Evolutionary conservation across 1,284 basidiomycete genomes (phyloP).

Genomic region (Cutaneotrichosporon sp.): DNA sequence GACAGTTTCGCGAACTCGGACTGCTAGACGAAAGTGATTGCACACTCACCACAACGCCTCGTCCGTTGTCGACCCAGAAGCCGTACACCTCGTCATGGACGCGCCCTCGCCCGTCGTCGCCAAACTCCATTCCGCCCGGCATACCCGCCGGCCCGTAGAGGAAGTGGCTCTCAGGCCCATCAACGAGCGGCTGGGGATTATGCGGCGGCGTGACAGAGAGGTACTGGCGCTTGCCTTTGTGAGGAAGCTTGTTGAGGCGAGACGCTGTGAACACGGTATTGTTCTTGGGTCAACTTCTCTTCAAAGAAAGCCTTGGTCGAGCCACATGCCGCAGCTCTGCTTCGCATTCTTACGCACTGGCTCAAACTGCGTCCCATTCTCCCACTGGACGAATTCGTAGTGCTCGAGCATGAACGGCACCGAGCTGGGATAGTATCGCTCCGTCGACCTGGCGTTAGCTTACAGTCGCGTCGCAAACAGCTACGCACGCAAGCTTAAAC

Average conservation of each 20-base stretch:
- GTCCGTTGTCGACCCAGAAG: slow-evolving; percentile 45
- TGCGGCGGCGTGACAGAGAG: slow-evolving; percentile 37
- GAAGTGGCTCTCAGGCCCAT: slow-evolving; percentile 32
- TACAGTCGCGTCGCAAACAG: neutral
- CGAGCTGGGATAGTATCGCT: slow-evolving; percentile 46
- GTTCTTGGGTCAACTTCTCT: neutral
- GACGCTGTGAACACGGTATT: slow-evolving; percentile 19
- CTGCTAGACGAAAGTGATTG: too few relatives aligned
- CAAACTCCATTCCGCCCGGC: slow-evolving; percentile 25
- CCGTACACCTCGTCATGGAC: slow-evolving; percentile 46
- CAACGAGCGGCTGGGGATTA: slow-evolving; percentile 43
- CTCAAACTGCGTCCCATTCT: neutral
- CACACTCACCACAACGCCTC: slow-evolving; percentile 42
- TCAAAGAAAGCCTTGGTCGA: neutral
- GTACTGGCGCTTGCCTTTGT: slow-evolving; percentile 22
- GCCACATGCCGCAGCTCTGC: neutral
- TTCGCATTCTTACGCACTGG: slow-evolving; percentile 19
- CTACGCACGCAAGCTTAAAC: slow-evolving; percentile 43
- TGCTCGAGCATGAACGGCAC: slow-evolving; percentile 49
- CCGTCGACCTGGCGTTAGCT: slow-evolving; percentile 29
- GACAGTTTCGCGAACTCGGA: too few relatives aligned
- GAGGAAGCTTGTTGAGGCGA: slow-evolving; percentile 30
- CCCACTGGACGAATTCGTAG: slow-evolving; percentile 28
- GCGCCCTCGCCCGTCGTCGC: slow-evolving; percentile 32
- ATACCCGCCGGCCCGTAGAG: slow-evolving; percentile 43